Conservation (phyloP, 148 eudicot genomes). For the Tetragonia tetragonoides region DNA sequence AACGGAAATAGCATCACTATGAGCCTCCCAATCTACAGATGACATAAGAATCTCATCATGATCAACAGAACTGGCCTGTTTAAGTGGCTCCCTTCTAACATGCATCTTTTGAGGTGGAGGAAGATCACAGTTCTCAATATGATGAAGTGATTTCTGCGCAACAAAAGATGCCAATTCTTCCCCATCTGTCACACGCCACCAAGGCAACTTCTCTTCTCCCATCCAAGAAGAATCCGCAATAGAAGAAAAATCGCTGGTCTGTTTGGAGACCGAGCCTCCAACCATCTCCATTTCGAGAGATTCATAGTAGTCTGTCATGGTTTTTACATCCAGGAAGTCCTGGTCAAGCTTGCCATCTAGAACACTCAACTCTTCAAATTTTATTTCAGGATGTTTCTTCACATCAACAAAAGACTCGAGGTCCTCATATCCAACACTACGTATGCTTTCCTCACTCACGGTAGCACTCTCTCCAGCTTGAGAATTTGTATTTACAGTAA, state of each 20-base stretch:
- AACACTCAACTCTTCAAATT: slow-evolving; percentile 27
- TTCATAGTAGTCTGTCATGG: slow-evolving; percentile 51
- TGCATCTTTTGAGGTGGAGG: slow-evolving; percentile 56
- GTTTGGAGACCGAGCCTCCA: slow-evolving; percentile 42
- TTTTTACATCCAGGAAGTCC: slow-evolving; percentile 39
- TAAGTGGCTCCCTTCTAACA: slow-evolving; percentile 35
- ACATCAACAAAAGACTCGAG: slow-evolving; percentile 26
- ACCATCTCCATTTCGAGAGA: slow-evolving; percentile 48
- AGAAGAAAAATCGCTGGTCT: slow-evolving; percentile 36
- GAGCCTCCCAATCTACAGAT: slow-evolving; percentile 33
- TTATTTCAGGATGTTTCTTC: slow-evolving; percentile 31
- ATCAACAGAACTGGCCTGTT: slow-evolving; percentile 24
- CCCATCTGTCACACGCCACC: slow-evolving; percentile 83
- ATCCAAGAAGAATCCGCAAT: slow-evolving; percentile 46
- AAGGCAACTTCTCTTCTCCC: slow-evolving; percentile 59
- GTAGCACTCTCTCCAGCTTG: slow-evolving; percentile 18
- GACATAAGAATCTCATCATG: slow-evolving; percentile 34
- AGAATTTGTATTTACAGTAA: slow-evolving; percentile 10
- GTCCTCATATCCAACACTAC: slow-evolving; percentile 11
- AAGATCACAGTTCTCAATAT: slow-evolving; percentile 79
- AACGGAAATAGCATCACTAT: slow-evolving; percentile 22
- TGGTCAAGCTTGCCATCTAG: slow-evolving; percentile 35
- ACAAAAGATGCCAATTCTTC: slow-evolving; percentile 75
- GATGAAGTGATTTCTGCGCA: slow-evolving; percentile 64
- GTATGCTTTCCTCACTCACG: slow-evolving; percentile 17